Evolutionary conservation across 1,284 basidiomycete genomes (phyloP).

Genomic region (Sporisorium exsertum): DNA sequence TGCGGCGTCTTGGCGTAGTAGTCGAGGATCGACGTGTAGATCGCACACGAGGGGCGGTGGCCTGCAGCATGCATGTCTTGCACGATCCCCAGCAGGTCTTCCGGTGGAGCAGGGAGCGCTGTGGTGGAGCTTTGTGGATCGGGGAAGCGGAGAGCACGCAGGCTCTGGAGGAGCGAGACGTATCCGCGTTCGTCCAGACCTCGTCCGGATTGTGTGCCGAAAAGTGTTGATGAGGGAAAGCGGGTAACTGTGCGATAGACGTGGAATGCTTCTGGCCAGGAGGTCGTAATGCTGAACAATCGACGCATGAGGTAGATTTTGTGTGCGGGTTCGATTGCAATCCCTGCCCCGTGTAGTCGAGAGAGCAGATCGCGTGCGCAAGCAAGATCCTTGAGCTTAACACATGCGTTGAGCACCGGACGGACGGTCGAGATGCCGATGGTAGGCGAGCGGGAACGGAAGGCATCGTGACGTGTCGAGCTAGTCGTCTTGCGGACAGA

Average conservation of each 20-base stretch:
- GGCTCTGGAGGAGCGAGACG: slow-evolving; percentile 20
- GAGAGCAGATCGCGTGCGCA: slow-evolving; percentile 32
- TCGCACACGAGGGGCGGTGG: slow-evolving; percentile 74
- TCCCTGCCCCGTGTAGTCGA: slow-evolving; percentile 17
- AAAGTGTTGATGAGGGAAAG: slow-evolving; percentile 10
- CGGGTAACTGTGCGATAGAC: slow-evolving; percentile 36
- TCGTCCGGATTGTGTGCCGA: not conserved
- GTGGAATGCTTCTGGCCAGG: slow-evolving; percentile 41
- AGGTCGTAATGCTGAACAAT: slow-evolving; percentile 35
- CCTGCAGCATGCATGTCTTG: slow-evolving; percentile 83
- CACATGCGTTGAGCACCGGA: slow-evolving; percentile 49
- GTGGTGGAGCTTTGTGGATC: not conserved
- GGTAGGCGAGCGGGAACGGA: not conserved
- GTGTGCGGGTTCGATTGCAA: slow-evolving; percentile 19
- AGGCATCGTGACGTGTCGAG: not conserved
- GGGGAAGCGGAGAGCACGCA: slow-evolving; percentile 21
- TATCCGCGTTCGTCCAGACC: slow-evolving; percentile 28
- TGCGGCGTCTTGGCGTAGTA: slow-evolving; percentile 69
- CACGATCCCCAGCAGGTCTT: slow-evolving; percentile 81
- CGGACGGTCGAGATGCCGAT: slow-evolving; percentile 24
- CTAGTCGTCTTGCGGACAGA: not conserved
- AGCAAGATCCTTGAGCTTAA: slow-evolving; percentile 36
- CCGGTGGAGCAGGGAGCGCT: slow-evolving; percentile 73
- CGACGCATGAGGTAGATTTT: slow-evolving; percentile 22
- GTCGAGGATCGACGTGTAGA: slow-evolving; percentile 80